Conservation (phyloP, 73 alveolate genomes). For the Tetrahymena borealis region DNA sequence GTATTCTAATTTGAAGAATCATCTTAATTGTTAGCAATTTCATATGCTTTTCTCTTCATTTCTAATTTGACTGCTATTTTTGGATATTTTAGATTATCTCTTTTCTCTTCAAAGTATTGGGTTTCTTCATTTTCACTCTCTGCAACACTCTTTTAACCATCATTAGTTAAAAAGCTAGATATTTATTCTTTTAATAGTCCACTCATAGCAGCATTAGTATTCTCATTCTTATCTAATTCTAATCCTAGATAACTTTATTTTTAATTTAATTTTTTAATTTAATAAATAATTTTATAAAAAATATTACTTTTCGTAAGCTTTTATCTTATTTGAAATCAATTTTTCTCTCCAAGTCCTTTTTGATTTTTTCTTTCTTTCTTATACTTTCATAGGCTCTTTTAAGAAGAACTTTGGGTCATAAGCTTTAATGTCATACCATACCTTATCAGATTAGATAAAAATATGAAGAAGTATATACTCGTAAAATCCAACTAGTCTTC, state of each 20-base stretch:
- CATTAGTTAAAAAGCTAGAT: background rate
- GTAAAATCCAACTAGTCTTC: background rate
- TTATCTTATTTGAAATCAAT: background rate
- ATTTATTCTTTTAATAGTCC: background rate
- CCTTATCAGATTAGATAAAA: background rate
- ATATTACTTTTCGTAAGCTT: background rate
- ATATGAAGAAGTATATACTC: background rate
- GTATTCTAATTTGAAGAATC: background rate
- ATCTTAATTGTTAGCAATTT: background rate
- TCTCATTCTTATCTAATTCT: background rate
- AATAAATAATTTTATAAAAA: background rate
- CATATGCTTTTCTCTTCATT: background rate
- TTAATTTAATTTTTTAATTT: background rate
- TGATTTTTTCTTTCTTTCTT: background rate
- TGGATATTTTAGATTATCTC: background rate
- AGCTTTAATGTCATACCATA: background rate
- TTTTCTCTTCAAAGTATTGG: background rate
- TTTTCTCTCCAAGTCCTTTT: background rate
- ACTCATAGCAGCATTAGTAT: background rate
- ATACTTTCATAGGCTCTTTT: background rate
- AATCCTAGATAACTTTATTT: background rate
- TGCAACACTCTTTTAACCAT: background rate
- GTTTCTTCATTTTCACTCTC: background rate
- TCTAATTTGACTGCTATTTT: background rate
- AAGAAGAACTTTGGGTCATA: background rate